These are phyloP conservation scores for Lipomyces lipofer DNA, from an alignment of 805 yeast species.

Conservation along the genomic window DNA sequence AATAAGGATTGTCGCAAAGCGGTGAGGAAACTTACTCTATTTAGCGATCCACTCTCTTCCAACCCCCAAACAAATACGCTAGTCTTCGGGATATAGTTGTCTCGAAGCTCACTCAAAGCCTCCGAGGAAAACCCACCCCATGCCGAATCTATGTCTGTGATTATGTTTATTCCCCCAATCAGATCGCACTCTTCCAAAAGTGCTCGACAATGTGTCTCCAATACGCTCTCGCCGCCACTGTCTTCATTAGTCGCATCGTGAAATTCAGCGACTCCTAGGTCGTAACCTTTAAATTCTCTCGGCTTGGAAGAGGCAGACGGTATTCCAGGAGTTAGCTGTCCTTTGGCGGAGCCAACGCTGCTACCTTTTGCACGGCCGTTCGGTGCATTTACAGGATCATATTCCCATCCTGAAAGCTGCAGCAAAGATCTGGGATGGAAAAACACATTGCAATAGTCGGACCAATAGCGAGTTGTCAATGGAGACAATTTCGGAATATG, in stretches of 20 bases:
- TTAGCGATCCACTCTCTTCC: conserved; percentile 28
- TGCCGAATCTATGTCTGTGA: conserved; percentile 70
- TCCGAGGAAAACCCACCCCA: conserved; percentile 79
- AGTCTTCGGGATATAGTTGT: conserved; percentile 63
- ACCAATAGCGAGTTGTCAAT: conserved; percentile 65
- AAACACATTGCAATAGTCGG: conserved; percentile 71
- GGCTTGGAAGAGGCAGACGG: background rate
- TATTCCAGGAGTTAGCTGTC: no score
- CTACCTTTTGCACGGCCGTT: conserved; percentile 40
- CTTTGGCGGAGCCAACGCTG: background rate
- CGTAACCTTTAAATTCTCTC: conserved; percentile 36
- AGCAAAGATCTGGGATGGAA: conserved; percentile 62
- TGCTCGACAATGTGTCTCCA: conserved; percentile 61
- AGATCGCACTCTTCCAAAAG: conserved; percentile 74
- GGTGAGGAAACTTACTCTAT: conserved; percentile 4
- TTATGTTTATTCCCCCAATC: conserved; percentile 66
- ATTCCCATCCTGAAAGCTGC: conserved; percentile 59
- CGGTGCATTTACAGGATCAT: conserved; percentile 43
- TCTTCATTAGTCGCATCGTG: conserved; percentile 39
- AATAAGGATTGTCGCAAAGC: background rate
- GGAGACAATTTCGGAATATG: conserved; percentile 40
- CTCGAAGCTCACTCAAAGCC: conserved; percentile 57
- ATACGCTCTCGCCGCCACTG: conserved; percentile 45
- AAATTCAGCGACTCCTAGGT: conserved; percentile 65
- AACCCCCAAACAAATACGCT: conserved; percentile 51